Evolutionary conservation across 169 alveolate genomes (phyloP).

Genomic region (Plasmodium berghei): DNA sequence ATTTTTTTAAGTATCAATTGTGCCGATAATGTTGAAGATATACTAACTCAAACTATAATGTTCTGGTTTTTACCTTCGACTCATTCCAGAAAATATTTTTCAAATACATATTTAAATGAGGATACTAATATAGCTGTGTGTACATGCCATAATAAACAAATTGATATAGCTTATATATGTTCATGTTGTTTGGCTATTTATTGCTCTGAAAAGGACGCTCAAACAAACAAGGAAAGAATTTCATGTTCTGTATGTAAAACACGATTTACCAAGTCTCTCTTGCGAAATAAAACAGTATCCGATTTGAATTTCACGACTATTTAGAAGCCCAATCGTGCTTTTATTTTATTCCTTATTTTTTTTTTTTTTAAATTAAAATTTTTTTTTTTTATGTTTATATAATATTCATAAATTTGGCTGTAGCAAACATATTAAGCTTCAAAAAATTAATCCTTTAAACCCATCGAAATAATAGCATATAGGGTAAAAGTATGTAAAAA

Average conservation of each 20-base stretch:
- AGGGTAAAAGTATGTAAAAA: too few species aligned
- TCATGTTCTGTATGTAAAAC: conserved; percentile 78
- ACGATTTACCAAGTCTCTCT: conserved; percentile 58
- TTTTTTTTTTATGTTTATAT: background rate
- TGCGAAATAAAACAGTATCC: conserved; percentile 52
- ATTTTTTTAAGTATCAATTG: conserved; percentile 45
- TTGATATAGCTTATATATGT: conserved; percentile 89
- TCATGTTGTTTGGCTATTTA: conserved; percentile 90
- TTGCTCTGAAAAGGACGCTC: conserved; percentile 77
- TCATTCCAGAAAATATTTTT: conserved; percentile 81
- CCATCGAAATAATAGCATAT: too few species aligned
- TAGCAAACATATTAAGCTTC: too few species aligned
- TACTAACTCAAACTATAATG: conserved; percentile 70
- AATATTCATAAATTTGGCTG: too few species aligned
- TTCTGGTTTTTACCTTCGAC: conserved; percentile 89
- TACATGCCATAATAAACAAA: conserved; percentile 88
- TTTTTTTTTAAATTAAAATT: background rate
- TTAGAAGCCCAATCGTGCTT: background rate
- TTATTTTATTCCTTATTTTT: background rate
- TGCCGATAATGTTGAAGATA: conserved; percentile 53
- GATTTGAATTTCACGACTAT: conserved; percentile 59
- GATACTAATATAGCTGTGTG: conserved; percentile 89
- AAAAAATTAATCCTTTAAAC: too few species aligned
- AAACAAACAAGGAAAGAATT: conserved; percentile 80
- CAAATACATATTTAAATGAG: conserved; percentile 85